A percentile compares a stretch with the other conserved stretches of the same genome.
These are phyloP conservation scores for Coemansia sp. DNA, from an alignment of 192 early-diverging fungal species.

Conservation along the genomic window DNA sequence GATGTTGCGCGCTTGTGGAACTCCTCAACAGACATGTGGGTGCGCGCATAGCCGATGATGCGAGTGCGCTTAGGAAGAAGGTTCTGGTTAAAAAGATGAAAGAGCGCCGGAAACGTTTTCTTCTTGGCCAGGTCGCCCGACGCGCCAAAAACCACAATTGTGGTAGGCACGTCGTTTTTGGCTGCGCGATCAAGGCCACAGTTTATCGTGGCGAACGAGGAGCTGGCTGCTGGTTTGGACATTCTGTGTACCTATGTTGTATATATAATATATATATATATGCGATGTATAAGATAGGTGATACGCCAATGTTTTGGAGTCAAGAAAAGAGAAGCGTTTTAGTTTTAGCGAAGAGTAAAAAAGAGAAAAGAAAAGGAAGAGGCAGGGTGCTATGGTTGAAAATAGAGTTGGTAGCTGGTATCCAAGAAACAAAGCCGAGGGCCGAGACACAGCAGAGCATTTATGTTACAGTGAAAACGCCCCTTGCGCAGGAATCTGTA, in stretches of 20 bases:
- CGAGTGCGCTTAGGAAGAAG: constrained; percentile 70
- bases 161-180: constrained; percentile 32
- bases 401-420: too few relatives aligned
- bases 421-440: too few relatives aligned
- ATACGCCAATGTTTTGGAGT: too few relatives aligned
- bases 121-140: constrained; percentile 95
- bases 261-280: too few relatives aligned
- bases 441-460: too few relatives aligned
- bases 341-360: too few relatives aligned
- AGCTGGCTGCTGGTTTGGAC: constrained; percentile 3
- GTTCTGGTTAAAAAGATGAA: constrained; percentile 78
- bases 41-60: constrained; percentile 93
- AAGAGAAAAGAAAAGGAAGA: too few relatives aligned
- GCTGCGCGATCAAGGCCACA: constrained; percentile 36
- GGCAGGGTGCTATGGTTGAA: too few relatives aligned
- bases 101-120: constrained; percentile 95
- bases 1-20: constrained; percentile 73
- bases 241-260: constrained; percentile 1
- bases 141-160: constrained; percentile 71
- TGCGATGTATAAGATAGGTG: too few relatives aligned
- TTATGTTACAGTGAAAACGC: too few relatives aligned
- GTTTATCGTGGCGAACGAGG: constrained; percentile 15
- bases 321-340: too few relatives aligned
- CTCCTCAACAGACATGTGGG: constrained; percentile 66
- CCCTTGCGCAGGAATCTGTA: too few relatives aligned